Evolutionary conservation across 2,329 filamentous ascomycete genomes (phyloP), one percentile per base, ranked within the genome.

Genomic region (Cyphellophora europaea): DNA sequence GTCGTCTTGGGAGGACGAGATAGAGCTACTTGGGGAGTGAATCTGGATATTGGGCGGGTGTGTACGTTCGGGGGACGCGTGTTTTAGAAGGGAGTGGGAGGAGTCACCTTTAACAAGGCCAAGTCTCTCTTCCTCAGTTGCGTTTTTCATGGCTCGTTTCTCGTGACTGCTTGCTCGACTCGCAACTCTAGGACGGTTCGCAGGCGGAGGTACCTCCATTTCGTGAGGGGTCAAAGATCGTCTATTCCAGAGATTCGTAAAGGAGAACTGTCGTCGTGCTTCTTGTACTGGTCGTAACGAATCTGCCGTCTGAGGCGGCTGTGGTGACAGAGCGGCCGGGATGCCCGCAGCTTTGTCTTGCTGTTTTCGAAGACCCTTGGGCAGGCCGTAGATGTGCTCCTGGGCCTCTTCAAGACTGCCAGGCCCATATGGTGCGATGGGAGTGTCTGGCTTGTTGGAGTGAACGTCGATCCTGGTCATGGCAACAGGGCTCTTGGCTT

Each of bases 181-280:
- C 15, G 15, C 53, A 8, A 49, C 31, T 13, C 19, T 32, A 30
- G 32, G 27, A 33, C 49, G 41, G 19, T 47, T 41, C 10, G 36
- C 15, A 5, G 41, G 37, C 4, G 36, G 38, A 17, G 40, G 33
- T 11, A 36, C 41, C 30, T 48, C 42, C 32, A 36, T 35, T 13
- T 16, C 38, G 16, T 38, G 37, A 11, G 43, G 44, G 13, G 44
- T 47, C 38, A 55, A 53, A 41, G 52, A 48, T 32, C 50, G 45
- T 49, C 78, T 71, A 41, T 66, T 65, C 58, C 95, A 91, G 34
- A 94, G 77, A 46, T 82, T 86, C 45, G 88, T 81, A 67, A 96
- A 96, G 12, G 84, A 93, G 61, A 96, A 98, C 53, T 94, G 85
- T 41, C 89, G 73, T 45, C 67, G 73, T 8, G 81, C 74, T 33